Evolutionary conservation across 805 yeast genomes (phyloP).

Genomic region (Ogataea nitratoaversa): DNA sequence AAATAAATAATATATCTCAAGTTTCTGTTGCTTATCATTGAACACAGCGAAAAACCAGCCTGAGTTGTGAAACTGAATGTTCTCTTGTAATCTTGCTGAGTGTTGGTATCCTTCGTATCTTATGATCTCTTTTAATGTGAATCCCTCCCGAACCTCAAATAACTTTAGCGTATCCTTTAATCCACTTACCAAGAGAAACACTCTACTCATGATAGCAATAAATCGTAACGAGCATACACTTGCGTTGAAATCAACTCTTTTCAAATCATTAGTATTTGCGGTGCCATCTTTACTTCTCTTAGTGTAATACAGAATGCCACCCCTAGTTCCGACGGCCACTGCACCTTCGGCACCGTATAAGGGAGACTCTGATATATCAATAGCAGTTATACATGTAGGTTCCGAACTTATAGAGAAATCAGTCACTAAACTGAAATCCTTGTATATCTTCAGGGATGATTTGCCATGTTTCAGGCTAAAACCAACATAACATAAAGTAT

Average conservation of each 20-base stretch:
- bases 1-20: slow-evolving; percentile 13
- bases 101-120: slow-evolving; percentile 11
- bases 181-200: slow-evolving; percentile 14
- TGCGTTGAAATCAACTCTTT: slow-evolving; percentile 5
- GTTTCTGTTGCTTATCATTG: slow-evolving; percentile 5
- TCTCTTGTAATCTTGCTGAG: slow-evolving; percentile 6
- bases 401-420: background rate
- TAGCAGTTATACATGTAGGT: background rate
- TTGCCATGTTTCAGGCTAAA: background rate
- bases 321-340: slow-evolving; percentile 1
- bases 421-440: background rate
- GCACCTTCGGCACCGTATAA: background rate
- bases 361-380: background rate
- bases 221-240: slow-evolving; percentile 12
- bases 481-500: background rate
- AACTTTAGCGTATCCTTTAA: slow-evolving; percentile 7
- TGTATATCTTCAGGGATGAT: background rate
- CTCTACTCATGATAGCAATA: background rate
- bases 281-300: background rate
- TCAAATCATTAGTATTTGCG: background rate
- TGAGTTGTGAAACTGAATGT: slow-evolving; percentile 9
- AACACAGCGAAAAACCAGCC: slow-evolving; percentile 10
- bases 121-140: slow-evolving; percentile 2
- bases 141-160: slow-evolving; percentile 3
- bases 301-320: background rate